Base-by-base conservation (phyloP, 1,284 basidiomycete genomes). In the Ganoderma boninense region DNA sequence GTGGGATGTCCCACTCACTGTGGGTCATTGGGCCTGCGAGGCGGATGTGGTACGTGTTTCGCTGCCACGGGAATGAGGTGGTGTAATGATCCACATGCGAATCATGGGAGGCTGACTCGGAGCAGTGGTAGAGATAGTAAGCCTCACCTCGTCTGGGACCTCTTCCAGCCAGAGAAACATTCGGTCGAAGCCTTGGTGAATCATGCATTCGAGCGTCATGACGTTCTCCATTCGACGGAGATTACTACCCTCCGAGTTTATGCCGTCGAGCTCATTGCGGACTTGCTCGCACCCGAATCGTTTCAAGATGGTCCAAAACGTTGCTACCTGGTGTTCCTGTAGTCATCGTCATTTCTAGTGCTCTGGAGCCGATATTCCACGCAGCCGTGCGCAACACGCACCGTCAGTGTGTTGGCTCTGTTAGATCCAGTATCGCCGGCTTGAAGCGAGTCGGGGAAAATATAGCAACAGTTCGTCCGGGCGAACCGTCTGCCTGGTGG, bases 181-280 rank as follows among this genome's bases (percentile, higher is more conserved):
- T 2, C 23, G 20, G 69, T 79, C 76, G 67, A 81, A 82, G 7
- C 23, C 29, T 3, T 64, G 20, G 65, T 79, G 79, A 13, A 74
- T 54, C 20, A 8, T 57, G 16, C 8, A 16, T 26, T 64, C 54
- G 67, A 82, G 54, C 4, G 80, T 82, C 67, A 82, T 70, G 52
- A 80, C 69, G 67, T 81, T 82, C 52, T 78, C 76, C 23, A 82
- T 72, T 32, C 71, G 74, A 69, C 81, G 78, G n/a, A 81, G 72
- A 35, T 40, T 38, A 4, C 38, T 7, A 32, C 32, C 13, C 35
- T 20, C 35, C 18, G 18, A 18, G 35, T 2, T 23, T 18, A 2
- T 18, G 7, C 16, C 35, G 16, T 23, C n/a, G 35, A 60, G 57
- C 11, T 60, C 20, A 11, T n/a, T 2, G 35, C 20, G n/a, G 18